Base-by-base conservation (phyloP, 352 stramenopile genomes). In the Globisporangium cystogenes region DNA sequence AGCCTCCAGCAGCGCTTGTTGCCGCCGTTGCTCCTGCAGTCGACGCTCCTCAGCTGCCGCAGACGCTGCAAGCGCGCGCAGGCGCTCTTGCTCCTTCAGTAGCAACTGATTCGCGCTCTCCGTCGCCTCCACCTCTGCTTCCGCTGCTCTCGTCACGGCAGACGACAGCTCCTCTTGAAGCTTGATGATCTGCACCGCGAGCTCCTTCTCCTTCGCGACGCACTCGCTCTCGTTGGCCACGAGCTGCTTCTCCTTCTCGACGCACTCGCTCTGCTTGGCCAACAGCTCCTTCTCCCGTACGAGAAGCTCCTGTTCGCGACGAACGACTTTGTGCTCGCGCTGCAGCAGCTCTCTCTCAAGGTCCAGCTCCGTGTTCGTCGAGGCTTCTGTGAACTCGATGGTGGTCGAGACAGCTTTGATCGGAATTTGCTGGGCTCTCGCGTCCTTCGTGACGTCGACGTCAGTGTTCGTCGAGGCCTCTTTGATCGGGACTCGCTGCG, bases 341-440 rank as follows among this genome's bases (percentile, higher is more conserved):
- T 59, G 55, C 0, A 82, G 37, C 7, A 86, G 59, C 18, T 78
- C 60, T 24, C 76, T 77, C 18, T 86, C 76, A 14, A 76, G 45
- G 55, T 85, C 67, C 6, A 76, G 23, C 4, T 85, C 76, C 0
- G 79, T 90, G 27, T 90, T 90, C 2, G 74, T 87, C 20, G 65
- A 55, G 18, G 33, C 61, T 20, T 90, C 79, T 29, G 2, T 29
- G 26, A 29, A 29, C 26, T 29, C 26, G 26, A 5, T 5, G 5
- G 2, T 29, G 3, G 26, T 29, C 21, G 20, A 14, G 4, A n/a
- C 5, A 4, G 20, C 41, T 29, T 20, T 26, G 4, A 8, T 33
- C 42, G 6, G 42, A 3, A 4, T 4, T 18, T 48, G 10, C 8
- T 48, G 8, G 12, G 27, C 42, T 33, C 42, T 48, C 18, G 18